Base-by-base conservation (phyloP, 2,329 filamentous ascomycete genomes). In the Blumeriella jaapii region DNA sequence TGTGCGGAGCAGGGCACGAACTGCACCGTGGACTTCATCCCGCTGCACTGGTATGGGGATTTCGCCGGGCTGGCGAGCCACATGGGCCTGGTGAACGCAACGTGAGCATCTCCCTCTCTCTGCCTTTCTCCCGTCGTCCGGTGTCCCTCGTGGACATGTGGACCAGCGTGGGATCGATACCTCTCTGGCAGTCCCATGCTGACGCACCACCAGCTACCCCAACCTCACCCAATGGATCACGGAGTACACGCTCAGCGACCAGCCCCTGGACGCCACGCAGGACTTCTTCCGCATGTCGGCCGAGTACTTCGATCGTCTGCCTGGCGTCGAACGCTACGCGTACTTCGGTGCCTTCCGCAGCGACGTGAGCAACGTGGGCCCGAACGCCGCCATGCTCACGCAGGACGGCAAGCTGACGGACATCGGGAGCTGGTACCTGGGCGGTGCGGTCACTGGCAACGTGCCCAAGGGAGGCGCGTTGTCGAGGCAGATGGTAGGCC, bases 391-490 rank as follows among this genome's bases (percentile, higher is more conserved):
- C 1, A 79, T 91, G 64, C 63, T 89, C 29, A 78, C 74, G 50
- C 62, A 71, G 26, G 64, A 71, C 11, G 83, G 83, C 26, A 52
- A 72, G 41, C 60, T 91, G 43, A 87, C 82, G 1, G 74, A 84
- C 46, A 80, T 89, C 45, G 83, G 83, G 0, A 68, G 70, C 2
- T 81, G 78, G 77, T 91, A 89, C 56, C 57, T 91, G 11, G 74
- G 83, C 1, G 57, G 62, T 6, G 35, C 29, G 6, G 35, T 29
- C 5, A 37, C 65, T 2, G 67, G 65, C 12, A 48, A 49, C 29
- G 38, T 48, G 5, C 49, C 49, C 6, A 35, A 29, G n/a, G 25
- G 25, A n/a, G 25, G 25, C 15, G 25, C 25, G 13, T 7, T 13
- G 13, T 7, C 25, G n/a, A 14, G 25, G 13, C 8, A 13, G 25